A percentile compares a stretch with the other conserved stretches of the same genome.
Evolutionary conservation across 108 stramenopile genomes (phyloP).

Genomic region (Cyclotella kingstonii): DNA sequence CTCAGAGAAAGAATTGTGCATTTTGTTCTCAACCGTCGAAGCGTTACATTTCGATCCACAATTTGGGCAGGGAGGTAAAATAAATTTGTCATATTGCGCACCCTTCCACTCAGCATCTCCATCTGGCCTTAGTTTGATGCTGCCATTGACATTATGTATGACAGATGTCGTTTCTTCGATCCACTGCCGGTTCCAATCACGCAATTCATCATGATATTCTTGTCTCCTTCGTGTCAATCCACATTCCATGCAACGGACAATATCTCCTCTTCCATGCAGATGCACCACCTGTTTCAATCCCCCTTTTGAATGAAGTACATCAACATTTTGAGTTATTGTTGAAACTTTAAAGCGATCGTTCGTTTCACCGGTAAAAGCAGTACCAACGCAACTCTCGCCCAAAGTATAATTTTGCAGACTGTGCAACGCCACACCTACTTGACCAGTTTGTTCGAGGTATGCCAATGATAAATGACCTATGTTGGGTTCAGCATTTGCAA

Average conservation of each 20-base stretch:
- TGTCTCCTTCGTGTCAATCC: conserved; percentile 57
- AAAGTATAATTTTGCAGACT: conserved; percentile 50
- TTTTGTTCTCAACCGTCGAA: neutral
- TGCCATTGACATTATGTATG: conserved; percentile 1
- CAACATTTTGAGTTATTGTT: conserved; percentile 97
- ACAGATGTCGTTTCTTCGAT: conserved; percentile 24
- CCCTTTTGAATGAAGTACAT: conserved; percentile 86
- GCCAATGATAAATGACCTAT: conserved; percentile 87
- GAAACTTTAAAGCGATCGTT: conserved; percentile 40
- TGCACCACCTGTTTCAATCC: conserved; percentile 82
- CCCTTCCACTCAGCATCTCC: conserved; percentile 84
- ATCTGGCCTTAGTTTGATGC: conserved; percentile 80
- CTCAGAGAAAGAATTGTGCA: too few species aligned
- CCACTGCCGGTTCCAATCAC: conserved; percentile 71
- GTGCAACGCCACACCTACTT: conserved; percentile 59
- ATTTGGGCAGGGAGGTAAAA: conserved; percentile 66
- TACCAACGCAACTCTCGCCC: too few species aligned
- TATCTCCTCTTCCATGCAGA: conserved; percentile 86
- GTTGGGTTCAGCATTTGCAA: conserved; percentile 72
- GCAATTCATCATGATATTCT: conserved; percentile 77
- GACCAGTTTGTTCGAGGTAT: conserved; percentile 66
- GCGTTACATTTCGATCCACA: conserved; percentile 72
- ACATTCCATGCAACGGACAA: conserved; percentile 89
- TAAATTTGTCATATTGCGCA: conserved; percentile 60
- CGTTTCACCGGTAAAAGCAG: neutral